phyloP scores from a whole-genome alignment of 2,329 filamentous ascomycete genomes.

The Stemphylium vesicarium region DNA sequence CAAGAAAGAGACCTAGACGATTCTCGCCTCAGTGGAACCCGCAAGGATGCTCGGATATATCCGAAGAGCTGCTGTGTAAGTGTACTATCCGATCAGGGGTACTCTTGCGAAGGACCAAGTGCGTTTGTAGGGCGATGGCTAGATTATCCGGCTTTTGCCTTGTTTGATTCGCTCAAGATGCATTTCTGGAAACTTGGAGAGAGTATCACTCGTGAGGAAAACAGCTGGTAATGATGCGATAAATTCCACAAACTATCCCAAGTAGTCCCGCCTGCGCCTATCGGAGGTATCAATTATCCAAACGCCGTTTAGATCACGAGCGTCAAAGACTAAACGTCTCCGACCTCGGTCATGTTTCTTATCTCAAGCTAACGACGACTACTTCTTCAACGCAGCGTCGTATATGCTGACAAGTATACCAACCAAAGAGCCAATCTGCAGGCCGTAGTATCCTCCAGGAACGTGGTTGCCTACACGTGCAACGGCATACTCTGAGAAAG shows the following conservation, averaged over 20 bases:
- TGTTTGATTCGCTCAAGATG: background rate
- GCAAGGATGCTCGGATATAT: too few relatives aligned
- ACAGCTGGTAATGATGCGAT: background rate
- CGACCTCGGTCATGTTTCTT: background rate
- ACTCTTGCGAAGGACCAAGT: too few relatives aligned
- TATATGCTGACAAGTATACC: conserved; percentile 74
- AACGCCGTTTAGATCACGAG: conserved; percentile 6
- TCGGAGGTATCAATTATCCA: conserved; percentile 3
- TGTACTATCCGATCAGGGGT: too few relatives aligned
- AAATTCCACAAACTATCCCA: background rate
- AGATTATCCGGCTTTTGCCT: background rate
- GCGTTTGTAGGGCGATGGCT: too few relatives aligned
- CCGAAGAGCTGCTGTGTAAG: too few relatives aligned
- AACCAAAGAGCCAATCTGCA: conserved; percentile 72
- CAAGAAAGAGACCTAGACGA: too few relatives aligned
- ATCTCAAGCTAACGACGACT: conserved; percentile 1
- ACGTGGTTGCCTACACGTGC: conserved; percentile 69
- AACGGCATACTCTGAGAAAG: conserved; percentile 66
- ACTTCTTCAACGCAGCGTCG: conserved; percentile 74
- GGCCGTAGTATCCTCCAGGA: conserved; percentile 73
- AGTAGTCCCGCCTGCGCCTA: background rate
- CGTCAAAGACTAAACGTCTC: background rate
- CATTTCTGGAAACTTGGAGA: background rate
- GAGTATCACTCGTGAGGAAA: background rate
- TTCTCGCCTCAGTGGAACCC: too few relatives aligned